Conservation (phyloP, 257 asterid genomes). For the Capsicum chinense region DNA sequence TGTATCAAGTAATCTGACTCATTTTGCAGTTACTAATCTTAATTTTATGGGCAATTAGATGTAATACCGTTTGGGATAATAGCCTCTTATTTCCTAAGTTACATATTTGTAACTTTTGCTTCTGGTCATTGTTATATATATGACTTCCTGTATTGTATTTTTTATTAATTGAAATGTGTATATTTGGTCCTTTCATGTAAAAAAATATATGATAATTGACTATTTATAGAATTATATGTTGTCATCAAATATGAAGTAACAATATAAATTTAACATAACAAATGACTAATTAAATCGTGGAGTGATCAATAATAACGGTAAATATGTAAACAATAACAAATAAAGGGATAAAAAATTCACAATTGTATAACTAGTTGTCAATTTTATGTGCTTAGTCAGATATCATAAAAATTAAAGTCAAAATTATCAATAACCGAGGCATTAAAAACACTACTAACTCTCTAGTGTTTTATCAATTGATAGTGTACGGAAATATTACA, state of each 20-base stretch:
- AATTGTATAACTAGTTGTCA: not conserved
- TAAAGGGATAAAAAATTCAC: not conserved
- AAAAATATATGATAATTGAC: not conserved
- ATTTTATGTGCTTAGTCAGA: not conserved
- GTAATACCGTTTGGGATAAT: not conserved
- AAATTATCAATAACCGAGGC: not conserved
- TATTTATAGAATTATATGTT: too few relatives aligned
- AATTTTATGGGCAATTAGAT: not conserved
- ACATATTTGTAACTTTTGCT: not conserved
- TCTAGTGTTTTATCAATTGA: not conserved
- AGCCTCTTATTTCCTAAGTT: not conserved
- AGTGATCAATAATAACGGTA: not conserved
- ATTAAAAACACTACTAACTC: not conserved
- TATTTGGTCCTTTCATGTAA: not conserved
- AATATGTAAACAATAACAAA: not conserved
- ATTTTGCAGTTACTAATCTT: not conserved
- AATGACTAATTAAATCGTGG: not conserved
- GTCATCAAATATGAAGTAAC: not conserved
- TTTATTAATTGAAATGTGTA: not conserved
- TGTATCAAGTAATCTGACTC: not conserved
- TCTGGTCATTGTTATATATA: not conserved
- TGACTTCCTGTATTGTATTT: rapidly evolving
- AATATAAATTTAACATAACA: not conserved
- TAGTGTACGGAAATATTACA: not conserved
- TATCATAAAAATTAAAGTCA: not conserved